Percentiles rank a stretch among this genome's conserved stretches.
phyloP scores from a whole-genome alignment of 164 flowering plant genomes.

The Sextonia rubra region DNA sequence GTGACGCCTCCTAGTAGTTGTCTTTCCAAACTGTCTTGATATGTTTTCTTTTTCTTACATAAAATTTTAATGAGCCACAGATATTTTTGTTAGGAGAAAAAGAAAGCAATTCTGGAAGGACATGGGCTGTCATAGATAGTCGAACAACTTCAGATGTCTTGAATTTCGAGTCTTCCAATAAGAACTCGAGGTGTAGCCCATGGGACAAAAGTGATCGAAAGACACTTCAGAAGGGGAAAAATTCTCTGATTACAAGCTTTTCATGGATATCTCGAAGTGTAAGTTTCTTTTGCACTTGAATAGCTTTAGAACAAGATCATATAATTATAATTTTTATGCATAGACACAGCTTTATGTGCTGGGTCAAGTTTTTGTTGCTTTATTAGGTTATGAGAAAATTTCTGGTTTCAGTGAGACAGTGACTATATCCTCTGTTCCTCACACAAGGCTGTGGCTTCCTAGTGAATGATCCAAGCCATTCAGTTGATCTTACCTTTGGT shows the following conservation, averaged over 20 bases:
- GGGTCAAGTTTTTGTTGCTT: neutral
- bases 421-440: neutral
- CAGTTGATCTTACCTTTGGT: neutral
- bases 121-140: conserved; percentile 11
- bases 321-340: neutral
- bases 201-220: conserved; percentile 21
- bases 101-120: conserved; percentile 18
- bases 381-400: neutral
- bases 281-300: neutral
- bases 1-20: neutral
- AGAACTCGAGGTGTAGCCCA: conserved; percentile 18
- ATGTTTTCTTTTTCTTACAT: neutral
- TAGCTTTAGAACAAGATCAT: neutral
- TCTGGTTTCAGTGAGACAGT: neutral
- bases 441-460: neutral
- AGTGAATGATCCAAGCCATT: neutral
- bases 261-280: conserved; percentile 1
- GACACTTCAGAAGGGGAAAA: neutral
- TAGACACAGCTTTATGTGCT: neutral
- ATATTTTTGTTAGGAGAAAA: conserved; percentile 32
- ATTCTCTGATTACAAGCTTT: neutral
- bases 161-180: conserved; percentile 9
- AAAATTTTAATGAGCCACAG: conserved; percentile 7
- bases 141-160: conserved; percentile 8
- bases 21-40: neutral